Evolutionary conservation across 305 asterid genomes (phyloP), one percentile per base, ranked within the genome.

Genomic region (Ilex paraguariensis): DNA sequence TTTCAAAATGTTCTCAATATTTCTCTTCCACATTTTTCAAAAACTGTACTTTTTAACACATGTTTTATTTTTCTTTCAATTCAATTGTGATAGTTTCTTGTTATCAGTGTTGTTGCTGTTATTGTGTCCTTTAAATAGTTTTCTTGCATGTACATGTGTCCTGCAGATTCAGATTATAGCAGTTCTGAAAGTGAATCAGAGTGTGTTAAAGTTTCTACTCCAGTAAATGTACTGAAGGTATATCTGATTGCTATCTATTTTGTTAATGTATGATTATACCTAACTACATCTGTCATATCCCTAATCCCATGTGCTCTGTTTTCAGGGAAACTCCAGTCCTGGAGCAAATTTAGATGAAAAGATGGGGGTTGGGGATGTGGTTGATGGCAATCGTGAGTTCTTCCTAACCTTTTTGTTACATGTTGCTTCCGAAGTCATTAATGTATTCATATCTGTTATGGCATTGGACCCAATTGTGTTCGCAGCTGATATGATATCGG

Each of bases 311-410:
- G 13, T 49, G 2, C 53, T 49, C 11, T 14, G 28, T 15, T 74
- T 69, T 33, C 83, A 89, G 95, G 84, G 75, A 63, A 72, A 67
- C 63, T 59, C 55, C 54, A 73, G 67, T 64, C 76, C 66, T 49
- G 59, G 70, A 6, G 77, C 67, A 57, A 77, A 76, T 71, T 68
- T 77, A 31, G 66, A 71, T 56, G 82, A 73, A 63, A 74, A 71
- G 75, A 70, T 44, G 9, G 77, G 39, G 60, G 73, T 53, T 13
- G 77, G 61, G 31, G 86, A 64, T 69, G 62, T 77, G 62, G 65
- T 63, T 53, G 84, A 77, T 60, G 81, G 71, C 36, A 75, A 82
- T 80, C 58, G 95, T 86, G 75, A 89, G 95, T 81, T 64, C 51
- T 40, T 72, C 15, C 57, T 33, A 55, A 54, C 49, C 62, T 54